Base-by-base conservation (phyloP, 306 rosid species). In the Glycyrrhiza uralensis region DNA sequence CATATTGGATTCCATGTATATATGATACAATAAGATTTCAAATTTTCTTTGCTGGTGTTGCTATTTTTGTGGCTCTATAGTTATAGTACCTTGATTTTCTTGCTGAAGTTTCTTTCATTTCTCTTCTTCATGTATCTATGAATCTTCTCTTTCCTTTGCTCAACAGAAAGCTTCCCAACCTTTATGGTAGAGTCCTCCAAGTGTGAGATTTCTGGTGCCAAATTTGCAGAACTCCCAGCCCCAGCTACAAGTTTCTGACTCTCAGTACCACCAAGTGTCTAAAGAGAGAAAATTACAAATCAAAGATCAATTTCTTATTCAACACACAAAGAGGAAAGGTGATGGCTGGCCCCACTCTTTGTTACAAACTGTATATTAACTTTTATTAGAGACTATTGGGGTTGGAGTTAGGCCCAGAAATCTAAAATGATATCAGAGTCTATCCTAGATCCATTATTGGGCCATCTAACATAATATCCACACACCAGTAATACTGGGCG, bases 121-220 rank as follows among this genome's bases (percentile, higher is more conserved):
- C 99, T 86, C 71, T 94, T 94, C 90, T 91, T 94, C 96, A 91
- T 83, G 86, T 91, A 94, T 85, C 99, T 89, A 74, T 86, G 91
- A 78, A 94, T 91, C 89, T 91, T 94, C 70, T 94, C 97, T 75
- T 85, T 91, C 85, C 99, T 94, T 71, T 91, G 91, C 77, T 94
- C 99, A 60, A 74, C 85, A 60, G 99, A 89, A 46, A 94, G 95
- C 79, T 91, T 94, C 73, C 95, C 95, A 42, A 91, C 99, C 80
- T 91, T 94, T 60, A 85, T 85, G 49, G 79, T 80, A 33, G 90
- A 84, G 77, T 91, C 97, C 78, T 92, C 96, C 82, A 87, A 76
- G 77, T 82, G 88, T 58, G 96, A 84, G 62, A 89, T 92, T 35
- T 94, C 99, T 49, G 90, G 75, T 60, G 89, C 81, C 75, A 91